phyloP scores from a whole-genome alignment of 2,329 filamentous ascomycete genomes.

The Exserohilum turcica region DNA sequence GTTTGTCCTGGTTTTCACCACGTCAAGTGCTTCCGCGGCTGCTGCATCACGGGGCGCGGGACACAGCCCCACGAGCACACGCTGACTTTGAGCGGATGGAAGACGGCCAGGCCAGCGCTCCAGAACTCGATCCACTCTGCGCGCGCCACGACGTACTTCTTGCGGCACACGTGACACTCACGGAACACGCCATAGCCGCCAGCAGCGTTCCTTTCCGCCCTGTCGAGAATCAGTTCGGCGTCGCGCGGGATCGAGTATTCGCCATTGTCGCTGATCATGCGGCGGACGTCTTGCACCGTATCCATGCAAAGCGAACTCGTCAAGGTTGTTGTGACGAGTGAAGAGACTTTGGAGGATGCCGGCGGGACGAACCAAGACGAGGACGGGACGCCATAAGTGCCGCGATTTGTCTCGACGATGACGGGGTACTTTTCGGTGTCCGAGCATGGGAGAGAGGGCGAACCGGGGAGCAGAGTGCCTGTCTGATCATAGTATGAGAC shows the following conservation, averaged over 20 bases:
- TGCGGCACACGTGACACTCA: conserved; percentile 34
- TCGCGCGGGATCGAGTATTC: conserved; percentile 11
- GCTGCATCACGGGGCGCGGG: conserved; percentile 22
- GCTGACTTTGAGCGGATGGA: conserved; percentile 30
- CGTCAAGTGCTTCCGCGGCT: conserved; percentile 13
- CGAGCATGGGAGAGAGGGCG: conserved; percentile 12
- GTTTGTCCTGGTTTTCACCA: too few species aligned
- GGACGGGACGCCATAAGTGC: conserved; percentile 23
- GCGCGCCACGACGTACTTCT: conserved; percentile 33
- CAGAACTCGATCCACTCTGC: conserved; percentile 45
- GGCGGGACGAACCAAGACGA: conserved; percentile 24
- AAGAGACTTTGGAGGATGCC: conserved; percentile 11
- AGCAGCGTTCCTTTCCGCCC: conserved; percentile 18
- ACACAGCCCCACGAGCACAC: conserved; percentile 44
- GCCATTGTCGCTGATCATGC: conserved; percentile 8
- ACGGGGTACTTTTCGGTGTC: conserved; percentile 12
- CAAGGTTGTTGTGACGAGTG: conserved; percentile 23
- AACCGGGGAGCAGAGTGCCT: conserved; percentile 21
- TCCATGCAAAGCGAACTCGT: conserved; percentile 16
- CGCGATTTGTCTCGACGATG: conserved; percentile 26
- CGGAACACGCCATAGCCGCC: conserved; percentile 27
- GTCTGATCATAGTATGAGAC: conserved; percentile 30
- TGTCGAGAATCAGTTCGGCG: conserved; percentile 19
- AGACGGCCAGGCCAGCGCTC: conserved; percentile 9
- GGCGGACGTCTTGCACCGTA: not conserved